Evolutionary conservation across 805 yeast genomes (phyloP).

Genomic region (Cyberlindnera maclurae): DNA sequence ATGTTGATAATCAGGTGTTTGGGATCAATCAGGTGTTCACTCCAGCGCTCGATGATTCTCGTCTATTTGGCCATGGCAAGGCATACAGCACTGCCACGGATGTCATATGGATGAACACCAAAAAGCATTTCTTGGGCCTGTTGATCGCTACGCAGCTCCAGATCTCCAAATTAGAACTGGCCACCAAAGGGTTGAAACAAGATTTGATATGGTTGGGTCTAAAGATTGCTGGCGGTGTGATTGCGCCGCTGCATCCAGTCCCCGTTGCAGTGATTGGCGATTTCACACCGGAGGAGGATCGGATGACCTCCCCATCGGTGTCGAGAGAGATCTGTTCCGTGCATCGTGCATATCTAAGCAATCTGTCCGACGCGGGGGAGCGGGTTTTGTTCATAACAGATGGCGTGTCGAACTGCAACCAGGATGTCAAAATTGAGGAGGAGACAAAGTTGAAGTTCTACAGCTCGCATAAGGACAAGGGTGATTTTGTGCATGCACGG

Average conservation of each 20-base stretch:
- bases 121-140: conserved; percentile 19
- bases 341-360: conserved; percentile 11
- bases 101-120: conserved; percentile 11
- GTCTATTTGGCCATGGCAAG: not conserved
- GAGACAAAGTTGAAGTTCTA: conserved; percentile 8
- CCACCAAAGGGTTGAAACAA: conserved; percentile 21
- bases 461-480: conserved; percentile 3
- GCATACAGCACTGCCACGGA: conserved; percentile 2
- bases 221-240: conserved; percentile 10
- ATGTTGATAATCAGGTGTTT: conserved; percentile 12
- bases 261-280: conserved; percentile 13
- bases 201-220: conserved; percentile 30
- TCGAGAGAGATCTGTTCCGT: conserved; percentile 15
- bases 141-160: conserved; percentile 18
- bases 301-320: conserved; percentile 9
- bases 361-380: not conserved
- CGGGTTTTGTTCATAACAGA: conserved; percentile 10
- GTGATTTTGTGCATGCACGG: conserved; percentile 1
- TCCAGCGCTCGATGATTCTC: not conserved
- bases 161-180: conserved; percentile 12
- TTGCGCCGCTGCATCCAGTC: conserved; percentile 5
- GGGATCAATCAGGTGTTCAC: conserved; percentile 4
- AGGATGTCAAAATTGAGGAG: conserved; percentile 3
- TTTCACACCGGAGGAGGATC: conserved; percentile 9
- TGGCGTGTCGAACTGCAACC: conserved; percentile 14